Evolutionary conservation across 1,284 basidiomycete genomes (phyloP).

Genomic region (Acaromyces ingoldii): DNA sequence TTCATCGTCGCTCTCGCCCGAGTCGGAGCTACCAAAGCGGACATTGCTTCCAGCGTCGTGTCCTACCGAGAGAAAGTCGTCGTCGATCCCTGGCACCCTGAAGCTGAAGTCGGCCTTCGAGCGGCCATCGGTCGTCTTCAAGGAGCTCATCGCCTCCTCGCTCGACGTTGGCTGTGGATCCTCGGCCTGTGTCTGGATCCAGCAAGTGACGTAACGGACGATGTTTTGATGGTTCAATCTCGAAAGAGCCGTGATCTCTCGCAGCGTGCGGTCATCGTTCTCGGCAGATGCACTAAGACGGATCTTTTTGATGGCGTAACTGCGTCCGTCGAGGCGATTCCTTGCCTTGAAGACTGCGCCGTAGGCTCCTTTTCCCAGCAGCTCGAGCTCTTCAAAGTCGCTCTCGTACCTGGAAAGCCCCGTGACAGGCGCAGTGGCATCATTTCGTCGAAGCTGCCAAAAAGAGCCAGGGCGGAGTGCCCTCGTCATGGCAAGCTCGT

Average conservation of each 20-base stretch:
- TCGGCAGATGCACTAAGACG: constrained; percentile 67
- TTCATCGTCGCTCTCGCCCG: constrained; percentile 52
- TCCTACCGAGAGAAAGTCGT: constrained; percentile 37
- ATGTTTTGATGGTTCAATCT: constrained; percentile 82
- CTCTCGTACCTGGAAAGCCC: constrained; percentile 5
- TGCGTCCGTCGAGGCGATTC: constrained; percentile 62
- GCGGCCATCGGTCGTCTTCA: not conserved
- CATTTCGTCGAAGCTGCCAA: constrained; percentile 41
- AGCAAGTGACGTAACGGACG: constrained; percentile 65
- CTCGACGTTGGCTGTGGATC: not conserved
- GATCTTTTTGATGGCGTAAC: constrained; percentile 76
- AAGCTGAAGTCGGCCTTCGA: constrained; percentile 2
- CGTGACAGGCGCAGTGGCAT: not conserved
- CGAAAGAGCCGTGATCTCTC: constrained; percentile 85
- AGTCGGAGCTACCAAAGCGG: constrained; percentile 60
- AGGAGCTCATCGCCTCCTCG: not conserved
- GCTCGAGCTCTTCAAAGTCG: constrained; percentile 9
- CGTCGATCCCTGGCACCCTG: constrained; percentile 17
- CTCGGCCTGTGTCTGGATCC: constrained; percentile 36
- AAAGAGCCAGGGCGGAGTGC: constrained; percentile 23
- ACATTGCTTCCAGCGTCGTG: constrained; percentile 58
- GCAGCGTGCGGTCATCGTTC: constrained; percentile 71
- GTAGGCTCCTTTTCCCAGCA: constrained; percentile 75
- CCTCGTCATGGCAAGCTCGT: not conserved
- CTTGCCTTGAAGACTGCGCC: constrained; percentile 89